Evolutionary conservation across 179 eudicot genomes (phyloP).

Genomic region (Camellia oleifera): DNA sequence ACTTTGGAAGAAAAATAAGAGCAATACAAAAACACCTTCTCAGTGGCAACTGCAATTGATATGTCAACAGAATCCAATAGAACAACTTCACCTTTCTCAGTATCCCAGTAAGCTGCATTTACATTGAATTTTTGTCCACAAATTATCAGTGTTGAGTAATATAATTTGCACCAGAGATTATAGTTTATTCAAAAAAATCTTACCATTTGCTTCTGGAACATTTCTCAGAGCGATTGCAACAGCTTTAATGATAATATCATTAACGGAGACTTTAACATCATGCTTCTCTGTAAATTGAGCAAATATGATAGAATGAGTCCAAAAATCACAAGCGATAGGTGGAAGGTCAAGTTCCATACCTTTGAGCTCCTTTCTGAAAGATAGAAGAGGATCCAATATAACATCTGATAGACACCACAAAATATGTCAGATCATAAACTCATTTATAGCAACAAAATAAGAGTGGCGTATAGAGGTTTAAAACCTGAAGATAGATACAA

Average conservation of each 20-base stretch:
- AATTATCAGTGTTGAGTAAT: neutral
- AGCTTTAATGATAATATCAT: slow-evolving; percentile 96
- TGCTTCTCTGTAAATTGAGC: slow-evolving; percentile 55
- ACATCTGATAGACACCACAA: slow-evolving; percentile 60
- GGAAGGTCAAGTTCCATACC: slow-evolving; percentile 40
- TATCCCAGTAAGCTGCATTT: slow-evolving; percentile 79
- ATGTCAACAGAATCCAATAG: slow-evolving; percentile 77
- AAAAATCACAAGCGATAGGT: neutral
- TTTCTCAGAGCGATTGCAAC: slow-evolving; percentile 89
- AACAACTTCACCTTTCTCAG: slow-evolving; percentile 54
- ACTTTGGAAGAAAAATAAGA: slow-evolving; percentile 9
- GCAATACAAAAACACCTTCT: slow-evolving; percentile 50
- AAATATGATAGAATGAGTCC: slow-evolving; percentile 1
- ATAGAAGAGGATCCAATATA: slow-evolving; percentile 81
- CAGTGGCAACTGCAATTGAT: slow-evolving; percentile 98
- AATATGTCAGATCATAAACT: slow-evolving; percentile 16
- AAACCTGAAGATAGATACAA: slow-evolving; percentile 81
- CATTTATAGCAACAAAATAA: slow-evolving; percentile 2
- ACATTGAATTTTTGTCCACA: neutral
- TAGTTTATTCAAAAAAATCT: slow-evolving; percentile 15
- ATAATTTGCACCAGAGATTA: slow-evolving; percentile 3
- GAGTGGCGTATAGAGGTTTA: neutral
- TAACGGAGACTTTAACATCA: slow-evolving; percentile 91
- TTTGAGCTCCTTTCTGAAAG: slow-evolving; percentile 82
- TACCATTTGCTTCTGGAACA: slow-evolving; percentile 96